Evolutionary conservation across 108 stramenopile genomes (phyloP).

Genomic region (Stephanodiscus minutulus): DNA sequence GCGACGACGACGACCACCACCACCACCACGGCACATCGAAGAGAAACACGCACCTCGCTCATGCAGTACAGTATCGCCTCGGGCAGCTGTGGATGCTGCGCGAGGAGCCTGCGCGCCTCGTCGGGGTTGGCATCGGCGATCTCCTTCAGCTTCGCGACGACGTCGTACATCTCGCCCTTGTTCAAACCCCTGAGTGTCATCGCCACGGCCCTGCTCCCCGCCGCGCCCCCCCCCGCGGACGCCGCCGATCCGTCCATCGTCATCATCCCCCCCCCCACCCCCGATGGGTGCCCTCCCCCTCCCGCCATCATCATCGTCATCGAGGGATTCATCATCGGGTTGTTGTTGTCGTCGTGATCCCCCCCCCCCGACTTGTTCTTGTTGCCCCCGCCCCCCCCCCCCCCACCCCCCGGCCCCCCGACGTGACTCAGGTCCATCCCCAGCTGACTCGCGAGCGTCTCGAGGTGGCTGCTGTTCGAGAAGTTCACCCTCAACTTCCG

Average conservation of each 20-base stretch:
- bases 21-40: not conserved
- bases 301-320: constrained; percentile 22
- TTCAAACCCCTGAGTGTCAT: constrained; percentile 78
- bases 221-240: constrained; percentile 21
- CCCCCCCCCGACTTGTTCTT: constrained; percentile 17
- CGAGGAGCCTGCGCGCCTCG: constrained; percentile 83
- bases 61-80: constrained; percentile 89
- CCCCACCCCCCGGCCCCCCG: constrained; percentile 11
- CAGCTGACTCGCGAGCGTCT: constrained; percentile 81
- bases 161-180: constrained; percentile 92
- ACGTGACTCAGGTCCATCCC: constrained; percentile 84
- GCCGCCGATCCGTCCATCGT: constrained; percentile 24
- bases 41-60: constrained; percentile 50
- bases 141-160: constrained; percentile 88
- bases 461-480: constrained; percentile 88
- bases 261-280: constrained; percentile 5
- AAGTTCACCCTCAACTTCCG: constrained; percentile 92
- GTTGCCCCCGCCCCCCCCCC: constrained; percentile 9
- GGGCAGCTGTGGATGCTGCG: constrained; percentile 88
- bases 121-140: constrained; percentile 89
- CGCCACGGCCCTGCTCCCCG: constrained; percentile 79
- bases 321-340: not conserved
- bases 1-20: not conserved
- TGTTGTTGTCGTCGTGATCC: not conserved
- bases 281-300: constrained; percentile 16